phyloP scores from a whole-genome alignment of 768 basidiomycete species.

The Favolaschia claudopus region DNA sequence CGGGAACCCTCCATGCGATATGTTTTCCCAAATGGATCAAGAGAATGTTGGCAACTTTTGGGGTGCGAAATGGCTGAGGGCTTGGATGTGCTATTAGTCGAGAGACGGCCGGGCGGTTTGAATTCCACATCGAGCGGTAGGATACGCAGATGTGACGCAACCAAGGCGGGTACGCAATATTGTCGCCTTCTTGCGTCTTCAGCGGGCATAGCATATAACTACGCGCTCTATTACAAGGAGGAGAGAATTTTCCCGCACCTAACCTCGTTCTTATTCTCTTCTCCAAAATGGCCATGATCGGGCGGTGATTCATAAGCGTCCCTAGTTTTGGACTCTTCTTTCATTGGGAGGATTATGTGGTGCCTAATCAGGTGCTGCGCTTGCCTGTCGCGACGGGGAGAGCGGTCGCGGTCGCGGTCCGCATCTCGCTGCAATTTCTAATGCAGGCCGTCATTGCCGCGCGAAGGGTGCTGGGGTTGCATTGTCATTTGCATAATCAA shows the following conservation, averaged over 20 bases:
- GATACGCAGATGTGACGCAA: too few relatives aligned
- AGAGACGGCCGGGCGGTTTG: too few relatives aligned
- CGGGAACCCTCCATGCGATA: too few relatives aligned
- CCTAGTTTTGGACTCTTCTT: neutral
- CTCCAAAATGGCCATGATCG: neutral
- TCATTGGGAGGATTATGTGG: neutral
- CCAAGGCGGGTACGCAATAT: too few relatives aligned
- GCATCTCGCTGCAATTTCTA: neutral
- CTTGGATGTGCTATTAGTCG: too few relatives aligned
- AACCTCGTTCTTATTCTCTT: neutral
- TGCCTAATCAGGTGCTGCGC: slow-evolving; percentile 4
- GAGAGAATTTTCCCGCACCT: neutral
- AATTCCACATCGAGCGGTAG: too few relatives aligned
- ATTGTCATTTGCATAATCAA: neutral
- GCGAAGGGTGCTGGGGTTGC: neutral
- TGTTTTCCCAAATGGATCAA: too few relatives aligned
- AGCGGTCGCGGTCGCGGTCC: slow-evolving; percentile 1
- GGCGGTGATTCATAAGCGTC: neutral
- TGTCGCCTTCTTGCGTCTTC: slow-evolving; percentile 8
- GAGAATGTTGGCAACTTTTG: too few relatives aligned
- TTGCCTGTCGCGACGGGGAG: neutral
- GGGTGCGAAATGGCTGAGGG: too few relatives aligned
- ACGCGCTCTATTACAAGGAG: too few relatives aligned
- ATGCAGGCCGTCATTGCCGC: neutral
- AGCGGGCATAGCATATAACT: slow-evolving; percentile 12